Evolutionary conservation across 2,329 filamentous ascomycete species (phyloP), one percentile per base, ranked within the genome.

Genomic region (Blastomyces gilchristii): DNA sequence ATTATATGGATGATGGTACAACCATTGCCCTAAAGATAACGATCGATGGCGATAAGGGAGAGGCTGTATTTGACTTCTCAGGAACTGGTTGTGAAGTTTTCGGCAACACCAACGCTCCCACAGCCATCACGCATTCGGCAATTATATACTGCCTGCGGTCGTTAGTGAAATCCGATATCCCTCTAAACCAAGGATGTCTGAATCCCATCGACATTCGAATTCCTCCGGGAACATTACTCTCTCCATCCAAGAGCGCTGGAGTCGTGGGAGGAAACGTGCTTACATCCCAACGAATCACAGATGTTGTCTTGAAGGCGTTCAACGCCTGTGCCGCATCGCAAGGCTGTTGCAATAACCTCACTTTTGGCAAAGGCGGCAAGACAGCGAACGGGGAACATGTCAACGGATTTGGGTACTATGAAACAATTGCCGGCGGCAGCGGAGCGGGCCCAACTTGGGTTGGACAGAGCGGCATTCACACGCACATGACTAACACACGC

Each of bases 1-100:
- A 96, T 71, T 90, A 87, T 77, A 94, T 95, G 89, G 91, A 95
- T 68, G 90, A 95, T 69, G 90, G 90, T 34, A 89, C 84, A 11
- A 88, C 89, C 0, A 93, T 95, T 69, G 80, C 83, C 60, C 81
- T 95, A 7, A 87, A 85, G 65, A 82, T 95, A 12, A 87, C 84
- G 0, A 94, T 95, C 66, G 84, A 93, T 69, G 82, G 83, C 0
- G 81, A 85, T 0, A 86, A 88, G 52, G 90, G 89, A 18, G 87
- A 89, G 65, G 90, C 90, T 0, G 77, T 88, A 0, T 95, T 94
- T 70, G 86, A 94, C 74, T 89, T 94, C 72, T 81, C 79, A 0
- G 90, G 90, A 25, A 94, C 90, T 0, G 90, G 90, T 0, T 85
- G 87, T 0, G 88, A 94, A 74, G 87, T 91, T 0, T 90, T 90